Percentiles rank a stretch among this genome's conserved stretches.
phyloP scores from a whole-genome alignment of 257 asterid genomes.

The Hygrophila difformis region DNA sequence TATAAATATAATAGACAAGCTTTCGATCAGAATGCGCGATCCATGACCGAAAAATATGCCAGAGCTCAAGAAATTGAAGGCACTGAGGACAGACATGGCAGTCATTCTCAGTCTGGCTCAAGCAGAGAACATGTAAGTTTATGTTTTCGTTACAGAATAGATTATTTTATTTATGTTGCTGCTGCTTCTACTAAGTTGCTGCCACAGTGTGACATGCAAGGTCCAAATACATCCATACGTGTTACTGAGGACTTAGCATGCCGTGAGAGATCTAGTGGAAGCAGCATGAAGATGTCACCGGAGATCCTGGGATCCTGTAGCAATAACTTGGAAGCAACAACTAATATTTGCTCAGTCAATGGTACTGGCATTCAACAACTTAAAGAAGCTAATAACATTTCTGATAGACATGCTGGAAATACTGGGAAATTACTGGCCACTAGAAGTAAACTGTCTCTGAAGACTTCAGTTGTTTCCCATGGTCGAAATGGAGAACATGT shows the following conservation, averaged over 20 bases:
- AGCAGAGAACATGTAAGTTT: slow-evolving; percentile 33
- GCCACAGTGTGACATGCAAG: slow-evolving; percentile 37
- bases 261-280: slow-evolving; percentile 26
- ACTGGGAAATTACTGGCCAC: slow-evolving; percentile 14
- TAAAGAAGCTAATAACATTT: slow-evolving; percentile 23
- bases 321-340: slow-evolving; percentile 10
- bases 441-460: slow-evolving; percentile 30
- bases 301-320: slow-evolving; percentile 29
- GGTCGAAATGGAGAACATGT: slow-evolving; percentile 18
- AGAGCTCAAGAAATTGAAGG: slow-evolving; percentile 31
- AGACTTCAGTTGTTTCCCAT: slow-evolving; percentile 25
- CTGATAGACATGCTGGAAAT: slow-evolving; percentile 10
- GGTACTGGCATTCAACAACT: slow-evolving; percentile 18
- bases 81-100: slow-evolving; percentile 21
- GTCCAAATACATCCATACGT: slow-evolving; percentile 21
- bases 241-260: slow-evolving; percentile 14
- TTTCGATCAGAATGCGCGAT: slow-evolving; percentile 72
- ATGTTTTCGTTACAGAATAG: slow-evolving; percentile 5
- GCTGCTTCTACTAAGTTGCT: slow-evolving; percentile 9
- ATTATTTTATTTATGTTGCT: slow-evolving; percentile 1
- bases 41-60: slow-evolving; percentile 72
- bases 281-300: slow-evolving; percentile 47
- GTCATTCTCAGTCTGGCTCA: slow-evolving; percentile 21
- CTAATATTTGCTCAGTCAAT: slow-evolving; percentile 14
- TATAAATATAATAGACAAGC: slow-evolving; percentile 75